These are phyloP conservation scores for Parietichytrium sp. DNA, from an alignment of 108 stramenopile species.

Conservation along the genomic window DNA sequence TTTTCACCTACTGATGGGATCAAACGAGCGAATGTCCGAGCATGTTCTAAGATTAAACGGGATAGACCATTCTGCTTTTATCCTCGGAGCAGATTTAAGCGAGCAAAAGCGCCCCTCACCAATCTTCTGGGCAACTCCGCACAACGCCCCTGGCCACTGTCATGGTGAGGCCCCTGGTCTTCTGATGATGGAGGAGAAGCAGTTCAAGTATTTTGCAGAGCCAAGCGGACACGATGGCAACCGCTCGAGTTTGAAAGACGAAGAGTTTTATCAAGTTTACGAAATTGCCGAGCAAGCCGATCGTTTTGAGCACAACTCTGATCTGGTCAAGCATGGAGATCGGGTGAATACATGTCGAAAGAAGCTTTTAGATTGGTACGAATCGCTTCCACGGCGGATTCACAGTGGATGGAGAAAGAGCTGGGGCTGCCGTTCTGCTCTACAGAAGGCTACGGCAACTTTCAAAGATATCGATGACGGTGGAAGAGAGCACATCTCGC, in stretches of 20 bases:
- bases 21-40: too few relatives aligned
- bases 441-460: neutral
- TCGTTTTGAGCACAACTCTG: neutral
- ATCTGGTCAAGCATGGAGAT: neutral
- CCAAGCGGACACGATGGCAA: neutral
- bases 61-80: neutral
- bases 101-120: neutral
- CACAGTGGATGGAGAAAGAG: neutral
- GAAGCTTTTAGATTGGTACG: neutral
- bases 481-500: too few relatives aligned
- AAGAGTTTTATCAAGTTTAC: neutral
- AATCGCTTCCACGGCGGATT: neutral
- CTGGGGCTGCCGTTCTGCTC: neutral
- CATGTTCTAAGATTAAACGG: neutral
- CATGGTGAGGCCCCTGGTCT: neutral
- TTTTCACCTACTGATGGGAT: neutral
- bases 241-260: neutral
- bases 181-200: neutral
- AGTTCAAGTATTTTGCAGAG: neutral
- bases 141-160: neutral
- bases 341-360: neutral
- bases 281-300: neutral
- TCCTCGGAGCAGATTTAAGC: neutral
- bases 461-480: neutral
- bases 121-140: neutral